Base-by-base conservation (phyloP, 208 protist species). In the Willaertia magna region DNA sequence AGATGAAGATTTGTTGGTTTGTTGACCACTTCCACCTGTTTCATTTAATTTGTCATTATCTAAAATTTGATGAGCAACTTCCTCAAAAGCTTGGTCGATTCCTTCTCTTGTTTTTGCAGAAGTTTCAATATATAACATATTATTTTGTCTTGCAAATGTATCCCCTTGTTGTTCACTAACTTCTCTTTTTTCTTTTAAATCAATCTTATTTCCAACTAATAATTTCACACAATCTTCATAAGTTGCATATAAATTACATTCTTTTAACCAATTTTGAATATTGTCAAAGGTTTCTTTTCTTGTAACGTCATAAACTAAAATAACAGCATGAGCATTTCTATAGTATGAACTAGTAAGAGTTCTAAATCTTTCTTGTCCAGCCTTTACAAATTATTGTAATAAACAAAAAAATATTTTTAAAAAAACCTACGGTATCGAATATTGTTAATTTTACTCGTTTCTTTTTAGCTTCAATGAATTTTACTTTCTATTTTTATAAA, bases 51-150 rank as follows among this genome's bases (percentile, higher is more conserved):
- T n/a, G n/a, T n/a, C n/a, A n/a, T n/a, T n/a, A n/a, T n/a, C n/a
- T n/a, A n/a, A n/a, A n/a, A 91, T 92, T n/a, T 84, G 87, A 11
- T 90, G 86, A 22, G 90, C 92, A 22, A 95, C 79, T 81, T 95
- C 88, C 89, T 96, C 90, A 87, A 97, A 97, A 46, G 95, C 93
- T n/a, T 91, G 88, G 84, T 96, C 91, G 86, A 97, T 93, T 48
- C 95, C 95, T 79, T 95, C 93, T 85, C 93, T 95, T 81, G 95
- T 94, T 88, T 97, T 97, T 11, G 95, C 95, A 67, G 92, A 95
- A 12, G 92, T 94, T 88, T 97, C 94, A 46, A 97, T 92, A 86
- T 91, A 96, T 2, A 89, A 79, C 93, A 97, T 96, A 46, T 91
- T 90, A 88, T 96, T 92, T 79, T 94, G 88, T 88, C 90, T 87